Percentiles rank a stretch among this genome's conserved stretches.
phyloP scores from a whole-genome alignment of 306 rosid species.

The Lathyrus sativus region DNA sequence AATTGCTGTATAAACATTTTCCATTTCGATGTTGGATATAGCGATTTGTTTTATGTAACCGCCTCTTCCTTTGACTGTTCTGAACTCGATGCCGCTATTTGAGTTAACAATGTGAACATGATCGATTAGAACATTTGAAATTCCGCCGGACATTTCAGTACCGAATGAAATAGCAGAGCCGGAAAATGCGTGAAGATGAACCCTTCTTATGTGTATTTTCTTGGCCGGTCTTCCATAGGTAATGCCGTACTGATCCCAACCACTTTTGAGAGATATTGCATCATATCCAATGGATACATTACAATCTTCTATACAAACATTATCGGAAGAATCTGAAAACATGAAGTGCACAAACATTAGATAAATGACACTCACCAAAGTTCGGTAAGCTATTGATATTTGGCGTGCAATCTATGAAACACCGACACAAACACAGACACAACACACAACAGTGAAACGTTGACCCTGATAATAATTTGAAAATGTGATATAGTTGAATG shows the following conservation, averaged over 20 bases:
- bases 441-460: neutral
- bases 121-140: constrained; percentile 72
- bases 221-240: constrained; percentile 80
- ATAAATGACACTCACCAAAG: neutral
- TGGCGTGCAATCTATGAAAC: neutral
- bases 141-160: constrained; percentile 96
- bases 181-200: constrained; percentile 64
- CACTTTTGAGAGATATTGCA: constrained; percentile 91
- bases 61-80: constrained; percentile 89
- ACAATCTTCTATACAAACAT: constrained; percentile 92
- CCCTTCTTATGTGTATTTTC: constrained; percentile 81
- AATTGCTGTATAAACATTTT: constrained; percentile 60
- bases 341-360: constrained; percentile 32
- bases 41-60: constrained; percentile 71
- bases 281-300: constrained; percentile 69
- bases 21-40: constrained; percentile 68
- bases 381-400: constrained; percentile 7
- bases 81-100: constrained; percentile 62
- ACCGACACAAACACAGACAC: neutral
- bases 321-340: constrained; percentile 85
- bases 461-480: neutral
- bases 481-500: neutral
- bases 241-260: constrained; percentile 97
- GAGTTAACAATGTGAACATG: constrained; percentile 70
- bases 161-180: constrained; percentile 93